Percentiles rank a stretch among this genome's conserved stretches.
Conservation (phyloP, 441 rosid species). For the Brassica hybrid region DNA sequence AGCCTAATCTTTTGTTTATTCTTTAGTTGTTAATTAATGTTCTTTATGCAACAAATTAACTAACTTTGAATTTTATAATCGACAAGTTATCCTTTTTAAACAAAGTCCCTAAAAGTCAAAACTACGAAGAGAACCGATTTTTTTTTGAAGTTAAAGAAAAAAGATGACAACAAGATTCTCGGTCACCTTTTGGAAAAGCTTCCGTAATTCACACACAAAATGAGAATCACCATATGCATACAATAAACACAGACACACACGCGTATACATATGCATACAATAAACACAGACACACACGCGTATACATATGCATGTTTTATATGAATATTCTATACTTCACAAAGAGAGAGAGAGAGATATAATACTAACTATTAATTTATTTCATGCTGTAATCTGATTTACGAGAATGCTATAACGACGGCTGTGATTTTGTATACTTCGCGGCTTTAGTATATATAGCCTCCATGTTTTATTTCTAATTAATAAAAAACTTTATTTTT, state of each 20-base stretch:
- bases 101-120: too few relatives aligned
- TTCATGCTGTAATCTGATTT: neutral
- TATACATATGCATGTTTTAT: neutral
- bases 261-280: neutral
- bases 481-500: neutral
- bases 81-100: neutral
- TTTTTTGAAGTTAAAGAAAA: neutral
- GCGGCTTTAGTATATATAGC: conserved; percentile 17
- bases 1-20: conserved; percentile 25
- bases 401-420: conserved; percentile 7
- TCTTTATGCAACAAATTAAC: conserved; percentile 41
- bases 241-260: neutral
- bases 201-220: conserved; percentile 20
- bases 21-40: neutral
- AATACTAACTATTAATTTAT: neutral
- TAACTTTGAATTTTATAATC: neutral
- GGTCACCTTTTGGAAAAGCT: conserved; percentile 14
- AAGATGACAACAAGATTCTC: neutral
- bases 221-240: conserved; percentile 6
- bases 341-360: neutral
- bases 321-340: neutral
- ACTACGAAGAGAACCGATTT: neutral
- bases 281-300: neutral
- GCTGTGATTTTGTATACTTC: conserved; percentile 8
- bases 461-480: neutral